Conservation (phyloP, 1,284 basidiomycete genomes). For the Irpex rosettiformis region DNA sequence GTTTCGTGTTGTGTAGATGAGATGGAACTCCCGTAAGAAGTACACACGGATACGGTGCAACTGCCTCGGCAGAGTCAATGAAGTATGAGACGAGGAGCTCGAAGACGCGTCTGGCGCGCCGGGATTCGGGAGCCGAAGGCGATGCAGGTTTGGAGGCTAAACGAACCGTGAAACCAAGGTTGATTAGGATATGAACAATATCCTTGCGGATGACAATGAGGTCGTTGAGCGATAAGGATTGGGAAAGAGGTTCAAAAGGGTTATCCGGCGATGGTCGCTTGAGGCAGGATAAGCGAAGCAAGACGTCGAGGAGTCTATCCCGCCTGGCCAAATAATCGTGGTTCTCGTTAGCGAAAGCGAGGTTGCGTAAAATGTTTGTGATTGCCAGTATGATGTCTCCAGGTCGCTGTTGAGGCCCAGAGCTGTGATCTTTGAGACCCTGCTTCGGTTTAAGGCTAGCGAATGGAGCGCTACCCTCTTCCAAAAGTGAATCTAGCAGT, state of each 20-base stretch:
- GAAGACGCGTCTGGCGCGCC: constrained; percentile 56
- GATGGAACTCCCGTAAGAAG: constrained; percentile 46
- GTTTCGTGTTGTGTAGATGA: constrained; percentile 38
- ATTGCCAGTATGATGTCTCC: constrained; percentile 70
- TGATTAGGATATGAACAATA: constrained; percentile 68
- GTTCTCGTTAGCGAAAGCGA: constrained; percentile 77
- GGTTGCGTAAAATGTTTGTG: constrained; percentile 84
- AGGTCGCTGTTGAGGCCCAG: constrained; percentile 58
- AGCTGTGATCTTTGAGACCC: constrained; percentile 41
- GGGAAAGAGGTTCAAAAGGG: constrained; percentile 43
- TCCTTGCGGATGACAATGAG: constrained; percentile 78
- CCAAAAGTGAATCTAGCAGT: constrained; percentile 55
- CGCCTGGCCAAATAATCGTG: constrained; percentile 63
- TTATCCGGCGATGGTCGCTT: constrained; percentile 34
- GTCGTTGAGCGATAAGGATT: constrained; percentile 65
- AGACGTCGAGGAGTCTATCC: constrained; percentile 58
- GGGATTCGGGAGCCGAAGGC: constrained; percentile 35
- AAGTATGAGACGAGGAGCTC: constrained; percentile 76
- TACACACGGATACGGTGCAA: constrained; percentile 57
- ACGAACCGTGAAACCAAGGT: constrained; percentile 53
- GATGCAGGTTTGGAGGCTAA: constrained; percentile 34
- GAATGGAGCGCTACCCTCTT: constrained; percentile 56
- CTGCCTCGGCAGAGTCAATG: constrained; percentile 62
- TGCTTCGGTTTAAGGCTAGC: constrained; percentile 47
- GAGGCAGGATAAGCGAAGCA: constrained; percentile 65